phyloP scores from a whole-genome alignment of 139 green algal species.

The Chlorella ohadii region DNA sequence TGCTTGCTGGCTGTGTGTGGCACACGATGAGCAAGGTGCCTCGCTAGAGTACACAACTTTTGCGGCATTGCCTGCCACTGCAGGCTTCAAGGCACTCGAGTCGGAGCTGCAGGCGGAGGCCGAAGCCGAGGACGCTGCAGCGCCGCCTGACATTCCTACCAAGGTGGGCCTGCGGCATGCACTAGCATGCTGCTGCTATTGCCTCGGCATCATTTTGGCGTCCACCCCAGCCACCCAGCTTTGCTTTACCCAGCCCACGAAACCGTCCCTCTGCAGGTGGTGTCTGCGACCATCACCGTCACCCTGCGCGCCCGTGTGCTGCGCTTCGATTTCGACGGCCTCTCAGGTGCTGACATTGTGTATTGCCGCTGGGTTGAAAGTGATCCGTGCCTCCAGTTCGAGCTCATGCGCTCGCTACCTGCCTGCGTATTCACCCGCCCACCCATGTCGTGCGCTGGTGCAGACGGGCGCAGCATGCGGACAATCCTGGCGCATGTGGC shows the following conservation, averaged over 20 bases:
- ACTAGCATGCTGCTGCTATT: neutral
- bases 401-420: too few relatives aligned
- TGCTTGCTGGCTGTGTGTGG: too few relatives aligned
- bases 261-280: too few relatives aligned
- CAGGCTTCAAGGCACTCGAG: slow-evolving; percentile 32
- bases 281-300: slow-evolving; percentile 47
- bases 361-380: too few relatives aligned
- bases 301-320: slow-evolving; percentile 60
- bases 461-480: slow-evolving; percentile 66
- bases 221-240: too few relatives aligned
- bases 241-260: too few relatives aligned
- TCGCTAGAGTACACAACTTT: slow-evolving; percentile 62
- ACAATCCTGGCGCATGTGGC: slow-evolving; percentile 71
- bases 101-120: slow-evolving; percentile 34
- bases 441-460: neutral
- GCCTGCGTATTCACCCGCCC: neutral
- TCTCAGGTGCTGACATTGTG: slow-evolving; percentile 23
- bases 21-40: slow-evolving; percentile 81
- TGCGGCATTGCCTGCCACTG: neutral
- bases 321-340: slow-evolving; percentile 71
- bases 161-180: slow-evolving; percentile 44
- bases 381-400: too few relatives aligned
- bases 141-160: slow-evolving; percentile 55
- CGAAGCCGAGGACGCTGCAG: slow-evolving; percentile 22
- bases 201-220: too few relatives aligned